Conservation (phyloP, 164 flowering plant genomes). For the Macadamia tetraphylla region DNA sequence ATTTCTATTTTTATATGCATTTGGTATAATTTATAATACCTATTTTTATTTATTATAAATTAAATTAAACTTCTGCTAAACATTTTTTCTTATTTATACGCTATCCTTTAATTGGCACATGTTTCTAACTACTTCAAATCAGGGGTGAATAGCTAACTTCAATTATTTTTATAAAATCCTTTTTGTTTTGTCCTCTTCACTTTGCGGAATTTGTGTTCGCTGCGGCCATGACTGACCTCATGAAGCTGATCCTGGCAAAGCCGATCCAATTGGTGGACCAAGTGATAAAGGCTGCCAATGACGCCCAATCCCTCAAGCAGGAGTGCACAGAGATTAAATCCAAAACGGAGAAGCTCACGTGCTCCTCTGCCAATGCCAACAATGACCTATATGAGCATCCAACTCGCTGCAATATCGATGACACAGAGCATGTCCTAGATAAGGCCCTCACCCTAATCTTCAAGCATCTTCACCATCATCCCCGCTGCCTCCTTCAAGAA, state of each 20-base stretch:
- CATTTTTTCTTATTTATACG: too few relatives aligned
- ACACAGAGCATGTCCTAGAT: slow-evolving; percentile 74
- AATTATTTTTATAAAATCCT: too few relatives aligned
- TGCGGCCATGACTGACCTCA: slow-evolving; percentile 53
- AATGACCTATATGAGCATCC: slow-evolving; percentile 80
- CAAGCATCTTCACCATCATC: slow-evolving; percentile 71
- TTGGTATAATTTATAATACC: too few relatives aligned
- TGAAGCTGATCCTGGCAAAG: slow-evolving; percentile 56
- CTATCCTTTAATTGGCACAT: too few relatives aligned
- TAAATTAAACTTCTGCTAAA: too few relatives aligned
- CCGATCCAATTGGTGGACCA: slow-evolving; percentile 74
- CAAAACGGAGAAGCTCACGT: slow-evolving; percentile 66
- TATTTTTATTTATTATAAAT: too few relatives aligned
- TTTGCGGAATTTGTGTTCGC: background rate
- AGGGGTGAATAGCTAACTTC: too few relatives aligned
- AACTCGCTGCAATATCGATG: slow-evolving; percentile 74
- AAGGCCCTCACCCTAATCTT: slow-evolving; percentile 55
- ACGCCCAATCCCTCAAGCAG: slow-evolving; percentile 38
- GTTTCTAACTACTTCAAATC: too few relatives aligned
- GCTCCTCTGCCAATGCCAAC: slow-evolving; percentile 67
- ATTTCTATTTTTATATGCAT: too few relatives aligned
- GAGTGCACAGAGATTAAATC: slow-evolving; percentile 64
- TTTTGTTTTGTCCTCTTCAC: background rate
- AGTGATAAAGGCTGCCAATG: slow-evolving; percentile 57
- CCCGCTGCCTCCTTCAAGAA: slow-evolving; percentile 70